Base-by-base conservation (phyloP, 2,329 filamentous ascomycete species). In the Ceratocystiopsis brevicomis region DNA sequence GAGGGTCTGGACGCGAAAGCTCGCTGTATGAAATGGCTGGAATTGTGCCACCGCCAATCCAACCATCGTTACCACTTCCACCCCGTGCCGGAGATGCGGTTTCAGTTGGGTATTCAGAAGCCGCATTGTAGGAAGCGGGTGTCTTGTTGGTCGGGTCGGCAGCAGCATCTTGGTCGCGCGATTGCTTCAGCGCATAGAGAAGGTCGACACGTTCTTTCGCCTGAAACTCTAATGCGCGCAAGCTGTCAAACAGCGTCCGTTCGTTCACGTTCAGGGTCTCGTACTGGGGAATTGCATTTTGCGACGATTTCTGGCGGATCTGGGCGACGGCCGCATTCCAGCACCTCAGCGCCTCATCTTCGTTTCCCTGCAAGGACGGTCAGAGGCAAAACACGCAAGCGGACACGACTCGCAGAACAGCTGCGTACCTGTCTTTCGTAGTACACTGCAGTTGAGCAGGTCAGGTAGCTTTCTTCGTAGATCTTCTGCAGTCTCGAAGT, bases 401-500 rank as follows among this genome's bases (percentile, higher is more conserved):
- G 25, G 17, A n/a, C 1, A 51, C 53, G 44, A 11, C 25, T 11
- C 8, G 25, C 10, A 30, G 8, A 30, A 30, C 6, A 30, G 25
- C 10, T 30, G 8, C 4, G 10, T 63, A 92, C 86, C 74, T 92
- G 81, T 58, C 80, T 76, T 64, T 98, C 90, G 60, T 94, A 95
- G 63, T 94, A 95, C 43, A 94, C 83, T 36, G 88, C 88, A 2
- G 87, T 96, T 14, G 87, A 95, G 62, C 87, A 95, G 57, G 81
- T 86, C 53, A 95, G 65, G 63, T 94, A 95, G 61, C 82, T 87
- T 61, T 96, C 86, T 65, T 96, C 88, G 64, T 96, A 96, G 44
- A 86, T 93, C 71, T 94, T 95, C 65, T 96, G 88, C 60, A 95
- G 76, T 49, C 77, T 76, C 61, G 81, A 76, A 56, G 77, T 69